Evolutionary conservation across 1,139 yeast species (phyloP).

Genomic region (Magnusiomyces paraingens): DNA sequence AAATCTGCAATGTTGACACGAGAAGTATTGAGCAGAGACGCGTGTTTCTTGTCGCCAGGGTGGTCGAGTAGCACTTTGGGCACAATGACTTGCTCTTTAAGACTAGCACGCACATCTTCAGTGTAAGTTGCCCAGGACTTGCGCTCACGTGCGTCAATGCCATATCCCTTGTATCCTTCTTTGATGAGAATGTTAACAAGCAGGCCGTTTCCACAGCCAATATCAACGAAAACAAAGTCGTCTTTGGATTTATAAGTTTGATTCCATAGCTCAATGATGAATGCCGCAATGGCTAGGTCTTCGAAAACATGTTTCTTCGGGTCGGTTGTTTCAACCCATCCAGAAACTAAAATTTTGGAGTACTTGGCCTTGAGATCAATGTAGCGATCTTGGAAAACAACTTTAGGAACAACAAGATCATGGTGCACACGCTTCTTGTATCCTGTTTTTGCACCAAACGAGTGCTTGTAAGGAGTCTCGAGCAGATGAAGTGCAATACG

Average conservation of each 20-base stretch:
- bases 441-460: constrained; percentile 75
- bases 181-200: constrained; percentile 63
- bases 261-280: constrained; percentile 82
- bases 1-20: constrained; percentile 63
- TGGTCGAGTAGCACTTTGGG: constrained; percentile 68
- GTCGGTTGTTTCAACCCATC: constrained; percentile 90
- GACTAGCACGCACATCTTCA: constrained; percentile 44
- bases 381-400: constrained; percentile 76
- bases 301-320: constrained; percentile 95
- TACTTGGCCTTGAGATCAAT: constrained; percentile 75
- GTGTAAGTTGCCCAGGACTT: constrained; percentile 85
- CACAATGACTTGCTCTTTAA: constrained; percentile 71
- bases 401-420: constrained; percentile 78
- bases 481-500: constrained; percentile 77
- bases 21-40: constrained; percentile 44
- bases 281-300: constrained; percentile 93
- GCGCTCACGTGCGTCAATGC: constrained; percentile 84
- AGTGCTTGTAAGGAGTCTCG: constrained; percentile 76
- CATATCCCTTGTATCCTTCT: constrained; percentile 81
- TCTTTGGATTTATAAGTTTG: constrained; percentile 44
- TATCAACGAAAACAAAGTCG: constrained; percentile 68
- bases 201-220: constrained; percentile 95
- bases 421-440: constrained; percentile 85
- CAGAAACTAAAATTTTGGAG: constrained; percentile 66
- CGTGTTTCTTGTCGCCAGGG: constrained; percentile 28